These are phyloP conservation scores for Claviceps lovelessii DNA, from an alignment of 2,329 filamentous ascomycete genomes.

Conservation along the genomic window DNA sequence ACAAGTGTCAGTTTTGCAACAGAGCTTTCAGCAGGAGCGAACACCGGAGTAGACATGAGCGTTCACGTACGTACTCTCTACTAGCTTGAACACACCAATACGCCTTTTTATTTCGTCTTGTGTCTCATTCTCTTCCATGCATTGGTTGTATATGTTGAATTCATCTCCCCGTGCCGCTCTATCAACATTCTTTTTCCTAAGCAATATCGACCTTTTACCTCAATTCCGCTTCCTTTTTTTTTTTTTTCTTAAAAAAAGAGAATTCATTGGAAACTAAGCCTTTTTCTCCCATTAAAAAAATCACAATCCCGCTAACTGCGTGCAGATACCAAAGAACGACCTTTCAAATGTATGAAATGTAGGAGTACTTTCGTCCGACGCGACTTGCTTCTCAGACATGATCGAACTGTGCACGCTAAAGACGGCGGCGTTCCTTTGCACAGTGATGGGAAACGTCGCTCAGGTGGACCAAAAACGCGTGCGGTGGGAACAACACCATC, in stretches of 20 bases:
- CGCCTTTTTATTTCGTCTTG: not conserved
- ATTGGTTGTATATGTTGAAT: not conserved
- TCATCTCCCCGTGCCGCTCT: not conserved
- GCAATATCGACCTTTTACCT: conserved; percentile 1
- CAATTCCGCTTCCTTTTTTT: not conserved
- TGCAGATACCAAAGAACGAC: conserved; percentile 91
- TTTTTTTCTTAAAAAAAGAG: not conserved
- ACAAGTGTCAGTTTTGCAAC: conserved; percentile 98
- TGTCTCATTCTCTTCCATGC: not conserved
- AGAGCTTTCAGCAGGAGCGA: conserved; percentile 95
- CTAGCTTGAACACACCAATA: not conserved
- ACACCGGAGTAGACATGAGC: conserved; percentile 90
- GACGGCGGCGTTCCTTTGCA: conserved; percentile 88
- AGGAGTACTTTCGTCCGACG: conserved; percentile 95
- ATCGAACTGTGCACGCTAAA: conserved; percentile 96
- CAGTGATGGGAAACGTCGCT: conserved; percentile 82
- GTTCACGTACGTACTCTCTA: conserved; percentile 68
- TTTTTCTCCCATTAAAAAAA: no score
- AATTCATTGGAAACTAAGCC: no score
- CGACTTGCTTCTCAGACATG: conserved; percentile 89
- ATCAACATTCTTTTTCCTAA: conserved; percentile 1
- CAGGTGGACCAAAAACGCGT: conserved; percentile 53
- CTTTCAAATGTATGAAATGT: conserved; percentile 98
- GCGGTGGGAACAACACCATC: conserved; percentile 45
- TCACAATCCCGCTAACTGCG: conserved; percentile 1